Percentiles rank a stretch among this genome's conserved stretches.
These are phyloP conservation scores for Castanea mollissima DNA, from an alignment of 306 rosid species.

Conservation along the genomic window DNA sequence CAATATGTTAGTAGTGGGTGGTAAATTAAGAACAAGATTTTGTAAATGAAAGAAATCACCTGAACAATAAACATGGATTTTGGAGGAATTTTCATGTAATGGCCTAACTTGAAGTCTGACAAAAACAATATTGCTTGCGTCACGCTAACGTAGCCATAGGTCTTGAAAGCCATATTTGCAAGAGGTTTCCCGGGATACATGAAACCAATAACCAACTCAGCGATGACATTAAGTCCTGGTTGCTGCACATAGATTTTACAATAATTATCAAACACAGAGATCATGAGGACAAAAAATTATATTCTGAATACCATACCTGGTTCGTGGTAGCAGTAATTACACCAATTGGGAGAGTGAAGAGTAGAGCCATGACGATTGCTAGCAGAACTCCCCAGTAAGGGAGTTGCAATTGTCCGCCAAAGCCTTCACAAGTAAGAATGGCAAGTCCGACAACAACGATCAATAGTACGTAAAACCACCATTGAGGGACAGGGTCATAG, in stretches of 20 bases:
- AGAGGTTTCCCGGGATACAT: conserved; percentile 73
- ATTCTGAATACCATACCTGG: conserved; percentile 24
- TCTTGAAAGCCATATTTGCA: conserved; percentile 81
- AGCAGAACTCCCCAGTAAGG: conserved; percentile 83
- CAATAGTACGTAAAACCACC: conserved; percentile 69
- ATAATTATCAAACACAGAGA: not conserved
- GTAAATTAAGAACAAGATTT: not conserved
- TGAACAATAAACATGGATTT: conserved; percentile 66
- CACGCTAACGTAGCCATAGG: conserved; percentile 77
- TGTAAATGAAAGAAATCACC: conserved; percentile 27
- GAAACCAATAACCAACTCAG: conserved; percentile 71
- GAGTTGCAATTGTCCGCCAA: conserved; percentile 71
- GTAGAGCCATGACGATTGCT: conserved; percentile 48
- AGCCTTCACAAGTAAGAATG: conserved; percentile 57
- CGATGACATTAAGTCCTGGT: conserved; percentile 65
- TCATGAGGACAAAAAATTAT: not conserved
- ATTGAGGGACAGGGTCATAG: conserved; percentile 66
- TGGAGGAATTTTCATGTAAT: conserved; percentile 89
- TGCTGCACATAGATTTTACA: conserved; percentile 42
- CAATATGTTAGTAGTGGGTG: no score
- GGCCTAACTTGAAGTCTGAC: conserved; percentile 73
- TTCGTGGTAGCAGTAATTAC: conserved; percentile 84
- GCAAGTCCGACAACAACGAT: conserved; percentile 32
- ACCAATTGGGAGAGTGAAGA: conserved; percentile 73
- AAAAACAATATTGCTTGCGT: conserved; percentile 57